Evolutionary conservation across 768 basidiomycete genomes (phyloP).

Genomic region (Amanita rubescens): DNA sequence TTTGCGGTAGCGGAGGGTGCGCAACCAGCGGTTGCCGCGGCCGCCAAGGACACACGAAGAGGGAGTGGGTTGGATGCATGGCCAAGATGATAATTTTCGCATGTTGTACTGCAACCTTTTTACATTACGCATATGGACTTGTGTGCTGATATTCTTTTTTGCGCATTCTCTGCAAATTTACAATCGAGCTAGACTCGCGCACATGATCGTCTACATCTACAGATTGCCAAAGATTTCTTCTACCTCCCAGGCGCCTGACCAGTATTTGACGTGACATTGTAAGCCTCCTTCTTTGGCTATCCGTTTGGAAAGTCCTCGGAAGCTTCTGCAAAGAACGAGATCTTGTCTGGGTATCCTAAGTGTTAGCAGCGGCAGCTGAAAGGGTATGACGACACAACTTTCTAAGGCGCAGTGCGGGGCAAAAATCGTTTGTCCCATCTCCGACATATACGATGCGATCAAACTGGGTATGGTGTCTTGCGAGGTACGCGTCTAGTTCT

Average conservation of each 20-base stretch:
- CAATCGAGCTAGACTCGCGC: constrained; percentile 17
- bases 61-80: constrained; percentile 65
- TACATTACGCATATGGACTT: constrained; percentile 9
- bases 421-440: constrained; percentile 94
- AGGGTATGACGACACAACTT: constrained; percentile 35
- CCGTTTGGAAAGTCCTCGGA: constrained; percentile 71
- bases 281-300: constrained; percentile 78
- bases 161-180: constrained; percentile 7
- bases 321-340: constrained; percentile 68
- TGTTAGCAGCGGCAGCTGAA: background rate
- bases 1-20: constrained; percentile 31
- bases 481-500: constrained; percentile 81
- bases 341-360: constrained; percentile 57
- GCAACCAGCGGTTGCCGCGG: constrained; percentile 26
- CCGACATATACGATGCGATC: constrained; percentile 87
- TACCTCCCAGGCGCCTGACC: constrained; percentile 95
- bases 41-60: constrained; percentile 51
- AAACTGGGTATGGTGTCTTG: constrained; percentile 48
- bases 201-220: constrained; percentile 9
- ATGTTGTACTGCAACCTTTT: constrained; percentile 4
- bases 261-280: constrained; percentile 67
- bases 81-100: constrained; percentile 47
- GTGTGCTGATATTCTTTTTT: background rate
- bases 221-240: constrained; percentile 68
- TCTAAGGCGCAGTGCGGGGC: constrained; percentile 78